These are phyloP conservation scores for Croton setiger DNA, from an alignment of 441 rosid species.

Conservation along the genomic window DNA sequence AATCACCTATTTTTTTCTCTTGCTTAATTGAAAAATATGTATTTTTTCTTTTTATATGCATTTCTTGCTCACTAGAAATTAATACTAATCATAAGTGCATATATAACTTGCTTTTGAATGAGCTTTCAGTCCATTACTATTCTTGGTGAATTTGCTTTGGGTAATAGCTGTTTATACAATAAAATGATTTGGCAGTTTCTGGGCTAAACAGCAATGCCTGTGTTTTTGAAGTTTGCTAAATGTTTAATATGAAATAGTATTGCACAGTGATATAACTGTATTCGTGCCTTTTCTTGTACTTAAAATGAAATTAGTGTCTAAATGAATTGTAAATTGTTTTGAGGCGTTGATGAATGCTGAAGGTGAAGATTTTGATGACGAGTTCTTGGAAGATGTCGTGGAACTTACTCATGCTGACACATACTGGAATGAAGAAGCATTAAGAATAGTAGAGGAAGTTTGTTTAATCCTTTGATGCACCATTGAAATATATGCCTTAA, in stretches of 20 bases:
- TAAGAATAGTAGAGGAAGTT: constrained; percentile 55
- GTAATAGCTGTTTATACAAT: neutral
- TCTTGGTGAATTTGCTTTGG: neutral
- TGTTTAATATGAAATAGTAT: neutral
- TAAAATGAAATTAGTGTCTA: neutral
- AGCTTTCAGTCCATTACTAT: neutral
- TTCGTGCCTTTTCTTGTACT: neutral
- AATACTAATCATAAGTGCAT: too few relatives aligned
- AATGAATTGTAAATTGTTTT: constrained; percentile 18
- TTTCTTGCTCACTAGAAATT: too few relatives aligned
- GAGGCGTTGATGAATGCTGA: constrained; percentile 40
- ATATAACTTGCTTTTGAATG: neutral
- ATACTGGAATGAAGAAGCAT: constrained; percentile 79
- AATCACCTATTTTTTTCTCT: neutral
- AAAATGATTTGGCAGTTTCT: neutral
- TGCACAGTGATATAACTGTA: neutral
- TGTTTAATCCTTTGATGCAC: constrained; percentile 56
- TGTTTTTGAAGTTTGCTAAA: neutral
- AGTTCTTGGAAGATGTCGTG: constrained; percentile 41
- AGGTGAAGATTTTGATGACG: constrained; percentile 40
- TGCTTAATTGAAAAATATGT: too few relatives aligned
- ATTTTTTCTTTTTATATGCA: too few relatives aligned
- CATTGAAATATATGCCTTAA: constrained; percentile 71
- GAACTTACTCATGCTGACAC: constrained; percentile 68
- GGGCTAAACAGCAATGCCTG: neutral